Percentiles rank a stretch among this genome's conserved stretches.
Conservation (phyloP, 2,329 filamentous ascomycete species). For the Phyllosticta capitalensis region DNA sequence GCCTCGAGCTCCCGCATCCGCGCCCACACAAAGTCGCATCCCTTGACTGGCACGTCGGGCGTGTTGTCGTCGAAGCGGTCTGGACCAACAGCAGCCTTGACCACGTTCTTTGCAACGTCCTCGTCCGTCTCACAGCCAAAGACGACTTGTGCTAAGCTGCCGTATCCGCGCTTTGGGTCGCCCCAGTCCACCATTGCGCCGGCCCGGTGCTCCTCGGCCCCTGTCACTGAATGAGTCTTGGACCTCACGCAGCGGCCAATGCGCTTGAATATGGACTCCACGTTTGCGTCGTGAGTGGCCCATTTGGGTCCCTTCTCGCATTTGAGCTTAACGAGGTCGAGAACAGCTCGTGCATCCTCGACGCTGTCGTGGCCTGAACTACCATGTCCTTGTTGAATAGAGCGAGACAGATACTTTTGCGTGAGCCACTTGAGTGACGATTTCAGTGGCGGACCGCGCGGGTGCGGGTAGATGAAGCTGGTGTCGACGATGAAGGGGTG, state of each 20-base stretch:
- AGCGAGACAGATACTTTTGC: slow-evolving; percentile 73
- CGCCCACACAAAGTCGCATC: slow-evolving; percentile 55
- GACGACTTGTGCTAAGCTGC: slow-evolving; percentile 44
- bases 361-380: slow-evolving; percentile 76
- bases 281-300: slow-evolving; percentile 68
- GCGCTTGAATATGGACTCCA: slow-evolving; percentile 83
- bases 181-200: slow-evolving; percentile 86
- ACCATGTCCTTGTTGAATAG: slow-evolving; percentile 74
- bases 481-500: slow-evolving; percentile 95
- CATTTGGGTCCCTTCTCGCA: slow-evolving; percentile 85
- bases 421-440: slow-evolving; percentile 83
- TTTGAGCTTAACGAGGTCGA: slow-evolving; percentile 91
- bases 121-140: slow-evolving; percentile 50
- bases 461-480: slow-evolving; percentile 79
- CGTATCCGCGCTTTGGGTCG: slow-evolving; percentile 56
- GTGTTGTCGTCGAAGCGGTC: neutral
- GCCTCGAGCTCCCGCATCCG: slow-evolving; percentile 53
- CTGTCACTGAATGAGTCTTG: slow-evolving; percentile 24
- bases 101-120: slow-evolving; percentile 46
- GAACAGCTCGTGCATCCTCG: slow-evolving; percentile 82
- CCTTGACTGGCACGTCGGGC: slow-evolving; percentile 36
- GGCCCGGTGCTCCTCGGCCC: slow-evolving; percentile 45
- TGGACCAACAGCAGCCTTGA: slow-evolving; percentile 18
- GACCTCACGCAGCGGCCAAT: slow-evolving; percentile 49
- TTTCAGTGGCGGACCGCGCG: slow-evolving; percentile 79